These are phyloP conservation scores for Suillus variegatus DNA, from an alignment of 768 basidiomycete species.

Conservation along the genomic window DNA sequence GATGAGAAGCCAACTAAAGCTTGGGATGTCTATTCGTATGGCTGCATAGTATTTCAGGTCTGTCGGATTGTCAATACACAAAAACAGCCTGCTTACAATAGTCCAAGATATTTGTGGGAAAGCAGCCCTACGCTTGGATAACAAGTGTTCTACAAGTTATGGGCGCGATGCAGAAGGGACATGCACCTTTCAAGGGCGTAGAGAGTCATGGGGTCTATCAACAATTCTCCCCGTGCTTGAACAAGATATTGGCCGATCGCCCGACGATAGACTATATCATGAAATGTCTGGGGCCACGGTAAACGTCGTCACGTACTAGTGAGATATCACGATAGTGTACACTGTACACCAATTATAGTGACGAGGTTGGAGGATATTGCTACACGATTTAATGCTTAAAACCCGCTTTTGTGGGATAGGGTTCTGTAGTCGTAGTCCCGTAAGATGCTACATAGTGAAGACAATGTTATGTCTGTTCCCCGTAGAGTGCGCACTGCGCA, in stretches of 20 bases:
- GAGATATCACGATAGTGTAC: background rate
- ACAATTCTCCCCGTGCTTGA: background rate
- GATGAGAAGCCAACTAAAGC: constrained; percentile 17
- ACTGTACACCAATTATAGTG: background rate
- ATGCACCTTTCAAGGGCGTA: background rate
- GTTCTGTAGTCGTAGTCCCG: too few relatives aligned
- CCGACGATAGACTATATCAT: background rate
- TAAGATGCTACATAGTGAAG: too few relatives aligned
- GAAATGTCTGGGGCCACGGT: background rate
- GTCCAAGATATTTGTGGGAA: constrained; percentile 26
- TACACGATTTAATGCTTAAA: background rate
- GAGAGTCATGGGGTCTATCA: background rate
- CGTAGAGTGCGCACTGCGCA: too few relatives aligned
- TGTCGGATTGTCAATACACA: background rate
- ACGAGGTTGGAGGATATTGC: background rate
- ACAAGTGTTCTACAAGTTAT: constrained; percentile 16
- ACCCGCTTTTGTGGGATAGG: too few relatives aligned
- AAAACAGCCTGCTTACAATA: background rate
- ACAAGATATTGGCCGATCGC: background rate
- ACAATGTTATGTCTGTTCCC: too few relatives aligned
- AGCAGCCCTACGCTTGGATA: constrained; percentile 19
- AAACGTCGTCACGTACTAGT: background rate
- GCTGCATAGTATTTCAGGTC: background rate
- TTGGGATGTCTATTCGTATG: constrained; percentile 5
- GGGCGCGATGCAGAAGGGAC: background rate